Conservation (phyloP, 2,329 filamentous ascomycete species). For the Ploettnerulaceae sp. region DNA sequence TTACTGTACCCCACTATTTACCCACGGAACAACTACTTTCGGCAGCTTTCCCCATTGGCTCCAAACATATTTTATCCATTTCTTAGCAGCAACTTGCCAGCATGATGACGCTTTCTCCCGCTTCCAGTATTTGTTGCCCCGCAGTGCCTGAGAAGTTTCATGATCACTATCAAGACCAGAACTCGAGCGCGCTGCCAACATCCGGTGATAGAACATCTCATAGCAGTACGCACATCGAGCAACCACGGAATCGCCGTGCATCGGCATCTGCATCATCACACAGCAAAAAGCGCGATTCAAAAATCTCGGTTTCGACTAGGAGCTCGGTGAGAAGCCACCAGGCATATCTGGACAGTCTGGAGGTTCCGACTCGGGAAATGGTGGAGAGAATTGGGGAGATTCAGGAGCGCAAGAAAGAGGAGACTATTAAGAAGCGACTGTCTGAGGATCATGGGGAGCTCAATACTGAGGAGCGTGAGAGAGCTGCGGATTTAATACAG, state of each 20-base stretch:
- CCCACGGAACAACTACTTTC: not conserved
- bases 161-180: not conserved
- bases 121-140: not conserved
- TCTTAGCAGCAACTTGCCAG: constrained; percentile 1
- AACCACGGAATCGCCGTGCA: not conserved
- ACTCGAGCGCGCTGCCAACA: no score
- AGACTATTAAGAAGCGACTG: constrained; percentile 23
- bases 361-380: constrained; percentile 33
- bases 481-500: constrained; percentile 56
- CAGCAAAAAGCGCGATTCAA: constrained; percentile 17
- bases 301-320: constrained; percentile 22
- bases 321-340: constrained; percentile 24
- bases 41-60: not conserved
- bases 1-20: constrained; percentile 1
- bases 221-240: not conserved
- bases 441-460: constrained; percentile 36
- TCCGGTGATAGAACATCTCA: no score
- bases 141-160: constrained; percentile 1
- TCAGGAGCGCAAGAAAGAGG: constrained; percentile 39
- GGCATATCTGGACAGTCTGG: constrained; percentile 32
- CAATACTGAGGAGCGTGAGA: constrained; percentile 40
- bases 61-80: not conserved
- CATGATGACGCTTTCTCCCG: constrained; percentile 6
- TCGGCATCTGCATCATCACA: not conserved
- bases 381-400: constrained; percentile 46